Conservation (phyloP, 2,329 filamentous ascomycete species). For the Sporothrix dimorphospora region DNA sequence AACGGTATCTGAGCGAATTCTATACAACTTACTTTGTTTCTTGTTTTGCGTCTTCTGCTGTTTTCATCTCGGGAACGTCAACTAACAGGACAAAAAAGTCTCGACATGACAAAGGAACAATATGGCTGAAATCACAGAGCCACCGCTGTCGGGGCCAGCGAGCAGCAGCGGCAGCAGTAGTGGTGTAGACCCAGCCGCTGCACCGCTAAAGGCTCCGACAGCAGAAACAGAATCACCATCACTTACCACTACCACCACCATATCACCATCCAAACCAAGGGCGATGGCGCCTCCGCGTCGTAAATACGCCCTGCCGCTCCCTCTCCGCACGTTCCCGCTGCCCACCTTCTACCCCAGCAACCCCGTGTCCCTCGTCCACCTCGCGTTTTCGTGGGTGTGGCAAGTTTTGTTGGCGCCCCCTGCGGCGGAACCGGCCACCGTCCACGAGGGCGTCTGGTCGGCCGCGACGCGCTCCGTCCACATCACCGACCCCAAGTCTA, state of each 20-base stretch:
- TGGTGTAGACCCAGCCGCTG: constrained; percentile 28
- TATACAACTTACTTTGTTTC: neutral
- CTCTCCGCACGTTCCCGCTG: constrained; percentile 79
- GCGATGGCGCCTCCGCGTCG: neutral
- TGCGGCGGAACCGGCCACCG: constrained; percentile 63
- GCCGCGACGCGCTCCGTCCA: constrained; percentile 79
- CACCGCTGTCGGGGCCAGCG: constrained; percentile 9
- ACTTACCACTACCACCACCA: constrained; percentile 12
- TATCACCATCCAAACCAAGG: neutral
- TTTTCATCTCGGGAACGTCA: neutral
- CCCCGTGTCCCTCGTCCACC: constrained; percentile 81
- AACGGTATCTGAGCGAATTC: constrained; percentile 88
- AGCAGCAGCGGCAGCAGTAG: constrained; percentile 30
- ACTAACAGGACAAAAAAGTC: constrained; percentile 26
- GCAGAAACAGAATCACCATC: constrained; percentile 34
- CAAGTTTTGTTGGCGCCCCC: constrained; percentile 72
- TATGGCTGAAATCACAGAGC: constrained; percentile 41
- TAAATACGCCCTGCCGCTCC: constrained; percentile 78
- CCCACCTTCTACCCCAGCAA: constrained; percentile 91
- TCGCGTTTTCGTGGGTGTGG: constrained; percentile 75
- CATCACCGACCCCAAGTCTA: constrained; percentile 73
- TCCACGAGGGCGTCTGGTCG: constrained; percentile 80
- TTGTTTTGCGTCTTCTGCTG: neutral
- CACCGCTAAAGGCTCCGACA: constrained; percentile 10
- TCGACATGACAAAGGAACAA: constrained; percentile 35